phyloP scores from a whole-genome alignment of 129 eudicot genomes.

The Tanacetum coccineum region DNA sequence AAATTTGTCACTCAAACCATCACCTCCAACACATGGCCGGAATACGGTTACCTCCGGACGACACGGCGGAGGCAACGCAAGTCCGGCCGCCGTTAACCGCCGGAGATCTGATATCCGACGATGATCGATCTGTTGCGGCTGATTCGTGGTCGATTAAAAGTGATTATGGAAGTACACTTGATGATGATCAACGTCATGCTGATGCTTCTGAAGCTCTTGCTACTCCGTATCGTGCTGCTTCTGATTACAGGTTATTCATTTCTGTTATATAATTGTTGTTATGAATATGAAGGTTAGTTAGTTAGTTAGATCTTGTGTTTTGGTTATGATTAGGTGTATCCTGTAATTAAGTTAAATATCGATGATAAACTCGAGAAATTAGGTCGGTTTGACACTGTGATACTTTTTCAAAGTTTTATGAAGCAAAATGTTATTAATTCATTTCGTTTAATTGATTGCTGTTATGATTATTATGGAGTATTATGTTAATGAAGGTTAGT shows the following conservation, averaged over 20 bases:
- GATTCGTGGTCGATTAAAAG: constrained; percentile 99
- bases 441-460: too few species aligned
- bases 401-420: neutral
- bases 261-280: too few species aligned
- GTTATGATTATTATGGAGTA: too few species aligned
- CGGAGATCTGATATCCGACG: constrained; percentile 87
- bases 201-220: constrained; percentile 97
- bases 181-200: constrained; percentile 97
- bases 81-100: constrained; percentile 47
- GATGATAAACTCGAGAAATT: too few species aligned
- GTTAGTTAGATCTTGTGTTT: neutral
- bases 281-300: too few species aligned
- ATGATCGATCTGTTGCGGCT: constrained; percentile 90
- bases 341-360: neutral
- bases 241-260: constrained; percentile 71
- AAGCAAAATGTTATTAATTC: neutral
- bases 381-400: neutral
- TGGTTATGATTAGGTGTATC: neutral
- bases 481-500: too few species aligned
- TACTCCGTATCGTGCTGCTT: constrained; percentile 65
- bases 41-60: constrained; percentile 72
- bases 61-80: constrained; percentile 56
- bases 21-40: constrained; percentile 62
- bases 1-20: constrained; percentile 28
- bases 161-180: constrained; percentile 94